Conservation (phyloP, 176 grass and related monocot genomes). For the Bromus sterilis region DNA sequence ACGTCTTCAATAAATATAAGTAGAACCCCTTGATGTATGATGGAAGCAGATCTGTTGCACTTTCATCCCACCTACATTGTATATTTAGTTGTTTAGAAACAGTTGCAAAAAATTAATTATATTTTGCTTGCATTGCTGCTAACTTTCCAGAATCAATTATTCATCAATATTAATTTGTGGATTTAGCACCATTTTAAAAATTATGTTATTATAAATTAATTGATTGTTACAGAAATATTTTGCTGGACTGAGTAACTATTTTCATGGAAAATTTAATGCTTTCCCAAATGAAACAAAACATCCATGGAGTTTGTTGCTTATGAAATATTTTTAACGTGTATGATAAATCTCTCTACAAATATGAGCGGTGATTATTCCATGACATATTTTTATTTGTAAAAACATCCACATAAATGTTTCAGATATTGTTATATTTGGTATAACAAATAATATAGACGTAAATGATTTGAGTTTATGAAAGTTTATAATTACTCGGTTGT, state of each 20-base stretch:
- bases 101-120: not conserved
- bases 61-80: slow-evolving; percentile 29
- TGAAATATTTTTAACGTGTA: not conserved
- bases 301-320: not conserved
- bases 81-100: not conserved
- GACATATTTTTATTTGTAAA: not conserved
- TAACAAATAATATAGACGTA: not conserved
- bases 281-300: not conserved
- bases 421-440: not conserved
- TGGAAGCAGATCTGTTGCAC: slow-evolving; percentile 16
- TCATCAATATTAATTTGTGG: not conserved
- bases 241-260: not conserved
- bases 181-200: not conserved
- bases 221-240: not conserved
- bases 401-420: not conserved
- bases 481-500: not conserved
- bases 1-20: slow-evolving; percentile 17
- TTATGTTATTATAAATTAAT: not conserved
- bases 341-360: not conserved
- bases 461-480: not conserved
- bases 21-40: slow-evolving; percentile 25
- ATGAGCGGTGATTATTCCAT: not conserved
- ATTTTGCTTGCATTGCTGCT: not conserved
- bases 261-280: not conserved
- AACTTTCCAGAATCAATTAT: not conserved